A percentile compares a stretch with the other conserved stretches of the same genome.
phyloP scores from a whole-genome alignment of 2,329 filamentous ascomycete species.

The Lomentospora prolificans region DNA sequence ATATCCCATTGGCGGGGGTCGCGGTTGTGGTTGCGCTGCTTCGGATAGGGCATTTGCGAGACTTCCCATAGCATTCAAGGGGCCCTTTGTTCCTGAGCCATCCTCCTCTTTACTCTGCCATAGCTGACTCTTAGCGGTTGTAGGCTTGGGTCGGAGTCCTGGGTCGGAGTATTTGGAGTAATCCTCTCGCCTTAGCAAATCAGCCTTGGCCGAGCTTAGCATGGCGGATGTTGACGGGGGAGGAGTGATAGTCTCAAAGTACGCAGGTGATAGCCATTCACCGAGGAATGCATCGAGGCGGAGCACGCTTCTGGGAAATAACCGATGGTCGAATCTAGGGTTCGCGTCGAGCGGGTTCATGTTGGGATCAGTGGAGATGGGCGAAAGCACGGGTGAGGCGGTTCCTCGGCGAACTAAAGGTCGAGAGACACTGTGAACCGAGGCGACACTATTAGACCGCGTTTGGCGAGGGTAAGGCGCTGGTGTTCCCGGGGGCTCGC shows the following conservation, averaged over 20 bases:
- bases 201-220: slow-evolving; percentile 80
- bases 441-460: slow-evolving; percentile 10
- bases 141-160: slow-evolving; percentile 25
- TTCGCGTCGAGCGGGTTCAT: slow-evolving; percentile 8
- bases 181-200: slow-evolving; percentile 69
- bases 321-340: slow-evolving; percentile 13
- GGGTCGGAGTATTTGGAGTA: slow-evolving; percentile 36
- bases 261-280: slow-evolving; percentile 89
- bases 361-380: slow-evolving; percentile 12
- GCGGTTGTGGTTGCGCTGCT: not conserved
- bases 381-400: slow-evolving; percentile 23
- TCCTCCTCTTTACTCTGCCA: not conserved
- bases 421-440: not conserved
- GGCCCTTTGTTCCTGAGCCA: not conserved
- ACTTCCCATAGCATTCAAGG: not conserved
- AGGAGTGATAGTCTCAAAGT: slow-evolving; percentile 85
- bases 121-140: slow-evolving; percentile 14
- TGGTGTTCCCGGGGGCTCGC: slow-evolving; percentile 41
- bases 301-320: slow-evolving; percentile 50
- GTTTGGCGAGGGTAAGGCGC: slow-evolving; percentile 13
- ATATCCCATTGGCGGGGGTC: slow-evolving; percentile 35
- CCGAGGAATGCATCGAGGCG: slow-evolving; percentile 88
- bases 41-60: slow-evolving; percentile 24
- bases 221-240: slow-evolving; percentile 80
- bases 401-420: slow-evolving; percentile 12